phyloP scores from a whole-genome alignment of 1,284 basidiomycete genomes.

The Moniliella sp. region DNA sequence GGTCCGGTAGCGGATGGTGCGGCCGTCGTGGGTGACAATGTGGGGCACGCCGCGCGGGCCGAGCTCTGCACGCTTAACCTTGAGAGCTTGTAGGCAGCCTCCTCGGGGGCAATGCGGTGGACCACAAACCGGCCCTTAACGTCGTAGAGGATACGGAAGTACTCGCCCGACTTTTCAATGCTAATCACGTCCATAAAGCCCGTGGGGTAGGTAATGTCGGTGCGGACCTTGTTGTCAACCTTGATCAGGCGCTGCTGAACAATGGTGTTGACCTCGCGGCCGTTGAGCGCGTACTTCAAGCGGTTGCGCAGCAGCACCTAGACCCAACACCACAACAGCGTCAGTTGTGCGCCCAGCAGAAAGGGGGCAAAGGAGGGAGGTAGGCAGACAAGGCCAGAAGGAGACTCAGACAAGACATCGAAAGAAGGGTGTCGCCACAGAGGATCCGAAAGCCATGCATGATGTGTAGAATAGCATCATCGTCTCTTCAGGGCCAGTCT shows the following conservation, averaged over 20 bases:
- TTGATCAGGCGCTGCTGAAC: constrained; percentile 91
- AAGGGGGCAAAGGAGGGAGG: too few species aligned
- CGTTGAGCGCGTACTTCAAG: constrained; percentile 93
- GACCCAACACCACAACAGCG: too few species aligned
- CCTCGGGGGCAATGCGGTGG: constrained; percentile 95
- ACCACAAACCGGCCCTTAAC: constrained; percentile 96
- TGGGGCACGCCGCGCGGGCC: constrained; percentile 84
- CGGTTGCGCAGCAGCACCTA: constrained; percentile 85
- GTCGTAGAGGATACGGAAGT: constrained; percentile 98
- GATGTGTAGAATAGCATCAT: too few species aligned
- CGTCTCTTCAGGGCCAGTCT: too few species aligned
- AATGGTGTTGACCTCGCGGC: constrained; percentile 82
- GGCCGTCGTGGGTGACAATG: constrained; percentile 94
- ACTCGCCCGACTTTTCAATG: constrained; percentile 93
- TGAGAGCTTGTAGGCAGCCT: constrained; percentile 95
- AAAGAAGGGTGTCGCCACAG: too few species aligned
- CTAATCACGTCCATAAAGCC: constrained; percentile 96
- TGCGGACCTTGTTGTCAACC: constrained; percentile 96
- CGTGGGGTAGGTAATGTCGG: constrained; percentile 84
- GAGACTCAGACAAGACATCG: too few species aligned
- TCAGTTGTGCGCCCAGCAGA: too few species aligned
- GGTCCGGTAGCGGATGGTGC: constrained; percentile 99
- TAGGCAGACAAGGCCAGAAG: too few species aligned
- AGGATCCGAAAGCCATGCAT: too few species aligned
- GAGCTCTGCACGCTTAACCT: constrained; percentile 75